phyloP scores from a whole-genome alignment of 768 basidiomycete species.

The Suillus placidus region DNA sequence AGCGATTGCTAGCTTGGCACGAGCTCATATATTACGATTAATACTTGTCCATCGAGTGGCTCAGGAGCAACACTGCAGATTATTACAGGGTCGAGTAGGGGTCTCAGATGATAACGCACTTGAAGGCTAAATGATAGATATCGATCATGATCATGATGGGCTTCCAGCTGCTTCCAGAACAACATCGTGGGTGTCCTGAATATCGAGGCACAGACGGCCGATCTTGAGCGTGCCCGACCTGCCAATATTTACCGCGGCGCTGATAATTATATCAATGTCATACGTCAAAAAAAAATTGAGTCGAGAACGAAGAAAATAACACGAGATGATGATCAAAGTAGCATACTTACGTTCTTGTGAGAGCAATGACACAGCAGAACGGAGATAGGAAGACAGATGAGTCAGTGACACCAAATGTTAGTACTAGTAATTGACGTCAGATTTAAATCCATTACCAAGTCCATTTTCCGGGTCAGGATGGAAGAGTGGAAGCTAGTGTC shows the following conservation, averaged over 20 bases:
- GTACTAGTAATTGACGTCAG: background rate
- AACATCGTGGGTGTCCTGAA: background rate
- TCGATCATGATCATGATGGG: background rate
- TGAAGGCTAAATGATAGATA: background rate
- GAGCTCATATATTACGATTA: too few relatives aligned
- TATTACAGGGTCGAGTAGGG: conserved; percentile 1
- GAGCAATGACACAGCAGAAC: background rate
- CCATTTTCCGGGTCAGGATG: background rate
- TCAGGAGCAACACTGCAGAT: background rate
- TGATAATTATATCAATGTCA: background rate
- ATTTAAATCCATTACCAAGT: too few relatives aligned
- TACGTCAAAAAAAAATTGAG: background rate
- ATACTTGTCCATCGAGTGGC: background rate
- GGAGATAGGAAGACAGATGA: background rate
- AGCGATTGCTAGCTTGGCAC: background rate
- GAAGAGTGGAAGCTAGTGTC: background rate
- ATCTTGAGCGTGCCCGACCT: background rate
- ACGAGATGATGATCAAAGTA: background rate
- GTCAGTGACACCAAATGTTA: background rate
- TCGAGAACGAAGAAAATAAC: background rate
- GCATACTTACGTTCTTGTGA: background rate
- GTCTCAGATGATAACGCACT: background rate
- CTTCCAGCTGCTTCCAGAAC: too few relatives aligned
- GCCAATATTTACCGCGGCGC: background rate
- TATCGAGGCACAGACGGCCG: background rate